phyloP scores from a whole-genome alignment of 306 rosid genomes.

The Glycine soja region DNA sequence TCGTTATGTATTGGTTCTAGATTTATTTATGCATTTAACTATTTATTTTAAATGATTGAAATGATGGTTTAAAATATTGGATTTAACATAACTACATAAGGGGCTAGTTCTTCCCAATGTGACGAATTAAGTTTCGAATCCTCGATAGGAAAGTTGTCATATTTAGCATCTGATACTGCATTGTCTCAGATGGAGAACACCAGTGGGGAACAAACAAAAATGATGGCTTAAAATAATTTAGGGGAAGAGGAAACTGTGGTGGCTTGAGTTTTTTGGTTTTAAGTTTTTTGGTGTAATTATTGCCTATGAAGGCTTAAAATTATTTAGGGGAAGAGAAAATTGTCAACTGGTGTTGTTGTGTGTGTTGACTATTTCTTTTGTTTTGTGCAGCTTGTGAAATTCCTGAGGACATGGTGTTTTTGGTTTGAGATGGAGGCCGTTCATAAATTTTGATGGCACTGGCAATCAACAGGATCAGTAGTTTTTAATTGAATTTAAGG shows the following conservation, averaged over 20 bases:
- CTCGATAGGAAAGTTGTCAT: too few relatives aligned
- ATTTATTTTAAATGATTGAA: too few relatives aligned
- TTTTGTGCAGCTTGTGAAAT: slow-evolving; percentile 44
- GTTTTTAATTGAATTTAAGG: slow-evolving; percentile 36
- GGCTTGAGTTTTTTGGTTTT: slow-evolving; percentile 15
- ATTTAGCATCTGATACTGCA: too few relatives aligned
- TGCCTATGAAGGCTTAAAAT: not conserved
- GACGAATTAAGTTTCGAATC: too few relatives aligned
- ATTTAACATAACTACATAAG: too few relatives aligned
- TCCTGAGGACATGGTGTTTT: slow-evolving; percentile 18
- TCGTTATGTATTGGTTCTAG: too few relatives aligned
- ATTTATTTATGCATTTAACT: too few relatives aligned
- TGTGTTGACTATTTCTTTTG: slow-evolving; percentile 30
- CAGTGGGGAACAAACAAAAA: too few relatives aligned
- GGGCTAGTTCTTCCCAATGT: too few relatives aligned
- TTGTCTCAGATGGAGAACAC: too few relatives aligned
- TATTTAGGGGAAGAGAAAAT: slow-evolving; percentile 15
- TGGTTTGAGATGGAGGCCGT: slow-evolving; percentile 33
- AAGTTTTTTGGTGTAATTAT: not conserved
- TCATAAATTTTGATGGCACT: slow-evolving; percentile 41
- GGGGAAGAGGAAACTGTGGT: not conserved
- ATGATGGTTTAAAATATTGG: too few relatives aligned
- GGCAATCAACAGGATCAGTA: slow-evolving; percentile 36
- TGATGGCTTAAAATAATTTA: too few relatives aligned
- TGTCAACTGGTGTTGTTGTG: slow-evolving; percentile 12